phyloP scores from a whole-genome alignment of 1,139 yeast genomes.

The Magnusiomyces sp. region DNA sequence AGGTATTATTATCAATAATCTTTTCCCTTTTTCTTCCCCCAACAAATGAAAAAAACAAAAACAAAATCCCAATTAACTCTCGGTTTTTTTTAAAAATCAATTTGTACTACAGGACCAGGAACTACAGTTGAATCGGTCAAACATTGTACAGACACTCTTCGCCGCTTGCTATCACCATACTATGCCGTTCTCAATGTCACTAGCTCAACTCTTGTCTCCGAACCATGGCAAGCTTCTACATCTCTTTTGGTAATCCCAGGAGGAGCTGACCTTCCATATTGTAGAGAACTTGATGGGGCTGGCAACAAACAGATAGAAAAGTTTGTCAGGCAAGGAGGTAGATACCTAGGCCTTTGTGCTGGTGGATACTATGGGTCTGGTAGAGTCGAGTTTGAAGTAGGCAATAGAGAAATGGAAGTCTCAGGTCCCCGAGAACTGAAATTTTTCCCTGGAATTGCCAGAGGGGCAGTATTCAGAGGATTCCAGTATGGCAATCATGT shows the following conservation, averaged over 20 bases:
- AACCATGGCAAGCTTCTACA: conserved; percentile 85
- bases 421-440: conserved; percentile 73
- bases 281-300: conserved; percentile 58
- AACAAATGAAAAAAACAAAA: not conserved
- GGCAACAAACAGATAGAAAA: conserved; percentile 54
- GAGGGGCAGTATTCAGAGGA: conserved; percentile 77
- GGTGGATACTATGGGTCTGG: conserved; percentile 85
- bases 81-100: not conserved
- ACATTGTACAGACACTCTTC: conserved; percentile 69
- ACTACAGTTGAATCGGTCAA: conserved; percentile 80
- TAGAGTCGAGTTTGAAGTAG: conserved; percentile 76
- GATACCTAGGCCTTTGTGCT: conserved; percentile 85
- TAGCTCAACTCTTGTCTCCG: conserved; percentile 53
- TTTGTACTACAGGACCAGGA: conserved; percentile 50
- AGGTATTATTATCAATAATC: conserved; percentile 27
- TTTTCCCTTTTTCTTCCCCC: not conserved
- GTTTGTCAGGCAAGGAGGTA: conserved; percentile 73
- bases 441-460: conserved; percentile 72
- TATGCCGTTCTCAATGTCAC: conserved; percentile 77
- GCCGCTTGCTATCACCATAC: conserved; percentile 71
- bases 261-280: conserved; percentile 89
- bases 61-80: not conserved
- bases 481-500: conserved; percentile 67
- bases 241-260: conserved; percentile 84
- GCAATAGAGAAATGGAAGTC: conserved; percentile 63